Evolutionary conservation across 2,329 filamentous ascomycete species (phyloP).

Genomic region (Aspergillus unguis): DNA sequence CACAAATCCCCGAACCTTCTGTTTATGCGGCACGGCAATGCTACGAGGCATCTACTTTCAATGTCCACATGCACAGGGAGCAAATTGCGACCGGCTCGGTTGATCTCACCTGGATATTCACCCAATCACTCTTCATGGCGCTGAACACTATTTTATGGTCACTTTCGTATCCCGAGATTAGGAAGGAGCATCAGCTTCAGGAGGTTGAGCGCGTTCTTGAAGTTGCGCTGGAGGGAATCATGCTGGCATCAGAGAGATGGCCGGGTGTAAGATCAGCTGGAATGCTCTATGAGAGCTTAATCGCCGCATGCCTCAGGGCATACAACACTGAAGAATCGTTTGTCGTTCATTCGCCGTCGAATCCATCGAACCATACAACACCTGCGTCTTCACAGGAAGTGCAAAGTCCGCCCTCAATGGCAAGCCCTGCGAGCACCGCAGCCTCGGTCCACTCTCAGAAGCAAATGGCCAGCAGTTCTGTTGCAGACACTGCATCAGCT

Average conservation of each 20-base stretch:
- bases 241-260: conserved; percentile 81
- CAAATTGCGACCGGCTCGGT: conserved; percentile 73
- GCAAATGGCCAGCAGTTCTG: conserved; percentile 24
- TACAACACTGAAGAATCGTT: conserved; percentile 64
- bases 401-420: conserved; percentile 38
- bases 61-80: conserved; percentile 74
- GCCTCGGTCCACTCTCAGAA: conserved; percentile 37
- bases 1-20: conserved; percentile 84
- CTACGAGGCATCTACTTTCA: conserved; percentile 76
- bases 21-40: conserved; percentile 74
- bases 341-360: conserved; percentile 49
- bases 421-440: conserved; percentile 41
- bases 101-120: conserved; percentile 91
- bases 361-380: conserved; percentile 43
- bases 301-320: conserved; percentile 80
- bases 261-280: conserved; percentile 82
- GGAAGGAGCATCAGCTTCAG: conserved; percentile 66
- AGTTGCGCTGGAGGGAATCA: conserved; percentile 72
- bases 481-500: conserved; percentile 27
- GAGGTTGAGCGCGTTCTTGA: conserved; percentile 74
- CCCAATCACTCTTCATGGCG: conserved; percentile 84
- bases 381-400: conserved; percentile 40
- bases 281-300: conserved; percentile 81
- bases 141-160: conserved; percentile 91
- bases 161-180: conserved; percentile 80